phyloP scores from a whole-genome alignment of 2,329 filamentous ascomycete species.

The Sporothrix phasma region DNA sequence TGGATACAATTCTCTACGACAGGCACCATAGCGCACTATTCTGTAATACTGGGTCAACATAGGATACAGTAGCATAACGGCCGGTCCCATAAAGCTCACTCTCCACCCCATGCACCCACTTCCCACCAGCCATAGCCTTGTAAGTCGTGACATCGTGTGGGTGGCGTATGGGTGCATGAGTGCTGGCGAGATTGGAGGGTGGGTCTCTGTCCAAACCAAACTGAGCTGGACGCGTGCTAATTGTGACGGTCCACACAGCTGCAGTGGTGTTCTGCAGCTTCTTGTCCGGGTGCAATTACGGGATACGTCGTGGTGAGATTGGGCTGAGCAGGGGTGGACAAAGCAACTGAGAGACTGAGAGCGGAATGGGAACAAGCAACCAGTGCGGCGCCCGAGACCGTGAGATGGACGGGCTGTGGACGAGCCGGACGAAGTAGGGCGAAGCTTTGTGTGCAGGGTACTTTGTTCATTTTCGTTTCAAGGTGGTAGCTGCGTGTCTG shows the following conservation, averaged over 20 bases:
- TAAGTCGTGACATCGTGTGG: neutral
- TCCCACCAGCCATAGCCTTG: neutral
- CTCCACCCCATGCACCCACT: neutral
- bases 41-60: too few relatives aligned
- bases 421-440: too few relatives aligned
- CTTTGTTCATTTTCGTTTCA: too few relatives aligned
- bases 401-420: conserved; percentile 1
- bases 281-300: neutral
- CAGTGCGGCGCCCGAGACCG: neutral
- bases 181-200: conserved; percentile 9
- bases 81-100: too few relatives aligned
- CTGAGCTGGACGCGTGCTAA: neutral
- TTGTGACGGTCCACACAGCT: neutral
- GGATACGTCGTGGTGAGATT: neutral
- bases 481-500: too few relatives aligned
- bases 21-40: too few relatives aligned
- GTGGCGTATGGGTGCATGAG: neutral
- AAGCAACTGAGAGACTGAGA: too few relatives aligned
- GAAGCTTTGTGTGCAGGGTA: too few relatives aligned
- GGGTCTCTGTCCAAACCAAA: neutral
- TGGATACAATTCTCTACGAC: too few relatives aligned
- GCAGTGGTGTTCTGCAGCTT: neutral
- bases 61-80: too few relatives aligned
- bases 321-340: conserved; percentile 2
- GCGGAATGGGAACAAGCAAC: too few relatives aligned